Percentiles rank a stretch among this genome's conserved stretches.
phyloP scores from a whole-genome alignment of 352 stramenopile genomes.

The Phytophthora citrophthora region DNA sequence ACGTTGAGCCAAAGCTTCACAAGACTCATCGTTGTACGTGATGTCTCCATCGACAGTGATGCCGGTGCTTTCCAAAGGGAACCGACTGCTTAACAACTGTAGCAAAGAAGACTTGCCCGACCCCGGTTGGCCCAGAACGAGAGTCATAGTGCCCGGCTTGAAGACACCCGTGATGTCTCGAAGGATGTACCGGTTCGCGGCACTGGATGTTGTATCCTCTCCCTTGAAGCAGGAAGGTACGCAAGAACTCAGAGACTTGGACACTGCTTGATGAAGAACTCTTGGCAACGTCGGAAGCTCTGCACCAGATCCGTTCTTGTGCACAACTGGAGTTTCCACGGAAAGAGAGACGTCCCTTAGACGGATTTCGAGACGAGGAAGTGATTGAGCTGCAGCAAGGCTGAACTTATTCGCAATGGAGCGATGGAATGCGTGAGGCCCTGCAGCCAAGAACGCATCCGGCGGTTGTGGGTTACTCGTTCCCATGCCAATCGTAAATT shows the following conservation, averaged over 20 bases:
- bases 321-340: constrained; percentile 15
- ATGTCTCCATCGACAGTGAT: constrained; percentile 39
- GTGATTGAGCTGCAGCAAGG: constrained; percentile 29
- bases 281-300: constrained; percentile 47
- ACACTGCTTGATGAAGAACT: constrained; percentile 18
- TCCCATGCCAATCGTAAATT: constrained; percentile 16
- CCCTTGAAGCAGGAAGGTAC: constrained; percentile 10
- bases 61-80: constrained; percentile 30
- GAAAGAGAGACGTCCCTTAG: constrained; percentile 42
- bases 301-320: constrained; percentile 5
- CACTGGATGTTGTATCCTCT: not conserved
- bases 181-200: constrained; percentile 40
- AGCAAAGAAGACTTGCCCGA: constrained; percentile 56
- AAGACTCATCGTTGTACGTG: constrained; percentile 40
- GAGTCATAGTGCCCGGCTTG: constrained; percentile 50
- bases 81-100: constrained; percentile 47
- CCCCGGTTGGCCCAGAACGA: constrained; percentile 53
- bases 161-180: constrained; percentile 46
- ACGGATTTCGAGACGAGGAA: constrained; percentile 54
- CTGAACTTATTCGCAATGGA: constrained; percentile 38
- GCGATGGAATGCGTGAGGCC: constrained; percentile 42
- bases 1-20: constrained; percentile 21
- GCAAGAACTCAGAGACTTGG: constrained; percentile 8
- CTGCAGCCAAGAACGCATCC: constrained; percentile 30
- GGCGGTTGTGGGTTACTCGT: constrained; percentile 4